Evolutionary conservation across 2,329 filamentous ascomycete species (phyloP).

Genomic region (Ceratocystiopsis brevicomis): DNA sequence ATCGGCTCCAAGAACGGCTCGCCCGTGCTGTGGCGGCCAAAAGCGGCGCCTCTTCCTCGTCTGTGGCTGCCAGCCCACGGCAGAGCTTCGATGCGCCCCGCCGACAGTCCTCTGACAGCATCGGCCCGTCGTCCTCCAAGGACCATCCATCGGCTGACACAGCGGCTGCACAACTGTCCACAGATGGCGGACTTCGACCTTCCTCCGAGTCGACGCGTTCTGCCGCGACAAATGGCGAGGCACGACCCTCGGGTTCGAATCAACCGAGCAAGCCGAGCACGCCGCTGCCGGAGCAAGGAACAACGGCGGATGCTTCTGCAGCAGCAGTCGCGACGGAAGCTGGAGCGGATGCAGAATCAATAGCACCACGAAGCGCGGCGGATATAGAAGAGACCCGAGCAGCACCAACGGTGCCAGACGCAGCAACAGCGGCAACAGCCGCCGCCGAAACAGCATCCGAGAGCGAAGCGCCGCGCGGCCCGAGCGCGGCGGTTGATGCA

Average conservation of each 20-base stretch:
- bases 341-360: too few species aligned
- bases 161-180: too few species aligned
- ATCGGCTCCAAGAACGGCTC: conserved; percentile 73
- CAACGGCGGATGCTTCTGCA: background rate
- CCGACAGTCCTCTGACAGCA: conserved; percentile 16
- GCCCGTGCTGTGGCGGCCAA: conserved; percentile 73
- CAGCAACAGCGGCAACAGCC: background rate
- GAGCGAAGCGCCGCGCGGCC: too few species aligned
- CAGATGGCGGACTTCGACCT: too few species aligned
- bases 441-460: background rate
- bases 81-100: conserved; percentile 20
- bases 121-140: conserved; percentile 7
- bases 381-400: background rate
- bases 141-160: background rate
- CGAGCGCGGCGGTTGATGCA: conserved; percentile 9
- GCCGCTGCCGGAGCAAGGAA: too few species aligned
- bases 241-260: too few species aligned
- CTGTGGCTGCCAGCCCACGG: conserved; percentile 23
- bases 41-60: conserved; percentile 24
- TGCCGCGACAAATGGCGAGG: too few species aligned
- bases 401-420: background rate
- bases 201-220: too few species aligned
- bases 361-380: background rate
- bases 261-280: too few species aligned
- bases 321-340: too few species aligned